Evolutionary conservation across 345 rosid species (phyloP), one percentile per base, ranked within the genome.

Genomic region (Eucalyptus curtisii): DNA sequence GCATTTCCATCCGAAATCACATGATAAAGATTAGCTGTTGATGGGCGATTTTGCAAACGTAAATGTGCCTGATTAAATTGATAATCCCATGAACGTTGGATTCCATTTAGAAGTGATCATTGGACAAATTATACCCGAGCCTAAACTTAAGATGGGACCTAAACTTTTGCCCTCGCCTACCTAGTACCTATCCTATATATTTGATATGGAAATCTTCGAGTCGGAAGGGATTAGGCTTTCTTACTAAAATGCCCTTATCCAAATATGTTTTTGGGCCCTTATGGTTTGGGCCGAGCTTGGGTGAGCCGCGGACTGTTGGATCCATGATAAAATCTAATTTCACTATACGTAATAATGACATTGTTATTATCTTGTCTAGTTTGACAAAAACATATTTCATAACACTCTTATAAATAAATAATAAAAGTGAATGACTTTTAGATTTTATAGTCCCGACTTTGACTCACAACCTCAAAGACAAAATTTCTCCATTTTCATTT

Each of bases 251-350:
- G 71, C 37, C 37, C 16, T 64, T 14, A 30, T 64, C 19, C 17
- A 64, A 64, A 13, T 30, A 7, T 64, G 37, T 3, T 64, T 64
- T 64, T 50, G 22, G 22, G 55, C 55, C 9, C 55, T 50, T 50
- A 50, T 50, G 55, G 22, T 50, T 50, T 27, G 31, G n/a, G 66
- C 66, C 31, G 31, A 59, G 16, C 0, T 4, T 25, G 71, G 0
- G 17, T 64, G 10, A 4, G 5, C 37, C 3, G 5, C 0, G 0
- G 5, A 30, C 5, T 6, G 3, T 30, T 2, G 14, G 33, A 30
- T 30, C 9, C 7, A 7, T 13, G 16, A 30, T 61, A 13, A 13
- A 13, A 16, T 64, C 8, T 64, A 30, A 30, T 64, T 14, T 19
- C 33, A 30, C 37, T n/a, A 13, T n/a, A 0, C 0, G 17, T n/a